Percentiles rank a stretch among this genome's conserved stretches.
Evolutionary conservation across 495 filamentous ascomycete species (phyloP).

Genomic region (Delitschia confertaspora): DNA sequence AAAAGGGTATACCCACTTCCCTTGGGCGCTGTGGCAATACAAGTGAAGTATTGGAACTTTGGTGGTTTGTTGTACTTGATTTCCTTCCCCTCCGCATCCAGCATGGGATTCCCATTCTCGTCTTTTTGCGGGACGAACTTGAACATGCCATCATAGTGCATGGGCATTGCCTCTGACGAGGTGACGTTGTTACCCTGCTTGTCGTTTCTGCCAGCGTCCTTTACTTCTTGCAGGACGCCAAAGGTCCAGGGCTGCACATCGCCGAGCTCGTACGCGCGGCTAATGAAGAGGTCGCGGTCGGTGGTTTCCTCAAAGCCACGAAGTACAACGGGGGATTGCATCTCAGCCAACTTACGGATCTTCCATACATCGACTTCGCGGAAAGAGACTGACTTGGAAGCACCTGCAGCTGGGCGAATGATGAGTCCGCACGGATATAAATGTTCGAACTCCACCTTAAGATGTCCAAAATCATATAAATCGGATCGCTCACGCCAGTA

Average conservation of each 20-base stretch:
- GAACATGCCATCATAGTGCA: constrained; percentile 50
- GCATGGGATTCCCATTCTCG: constrained; percentile 29
- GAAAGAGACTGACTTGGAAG: constrained; percentile 31
- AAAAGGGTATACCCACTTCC: constrained; percentile 46
- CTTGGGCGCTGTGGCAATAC: constrained; percentile 40
- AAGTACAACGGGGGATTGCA: constrained; percentile 45
- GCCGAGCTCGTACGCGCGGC: constrained; percentile 41
- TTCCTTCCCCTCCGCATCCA: constrained; percentile 16
- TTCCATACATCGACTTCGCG: constrained; percentile 39
- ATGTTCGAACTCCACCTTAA: constrained; percentile 34
- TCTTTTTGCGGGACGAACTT: constrained; percentile 39
- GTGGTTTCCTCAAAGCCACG: constrained; percentile 44
- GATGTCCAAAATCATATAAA: constrained; percentile 31
- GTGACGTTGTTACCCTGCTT: constrained; percentile 41
- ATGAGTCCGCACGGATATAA: constrained; percentile 41
- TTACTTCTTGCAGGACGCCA: constrained; percentile 43
- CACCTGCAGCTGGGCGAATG: constrained; percentile 26
- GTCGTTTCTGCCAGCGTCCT: constrained; percentile 35
- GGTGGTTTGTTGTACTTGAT: constrained; percentile 19
- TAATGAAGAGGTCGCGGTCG: constrained; percentile 38
- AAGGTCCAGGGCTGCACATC: constrained; percentile 42
- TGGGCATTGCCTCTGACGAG: constrained; percentile 47
- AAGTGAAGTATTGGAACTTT: constrained; percentile 47
- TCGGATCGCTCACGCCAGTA: constrained; percentile 38
- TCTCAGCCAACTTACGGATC: constrained; percentile 41